Base-by-base conservation (phyloP, 352 stramenopile species). In the Globisporangium perplexum region DNA sequence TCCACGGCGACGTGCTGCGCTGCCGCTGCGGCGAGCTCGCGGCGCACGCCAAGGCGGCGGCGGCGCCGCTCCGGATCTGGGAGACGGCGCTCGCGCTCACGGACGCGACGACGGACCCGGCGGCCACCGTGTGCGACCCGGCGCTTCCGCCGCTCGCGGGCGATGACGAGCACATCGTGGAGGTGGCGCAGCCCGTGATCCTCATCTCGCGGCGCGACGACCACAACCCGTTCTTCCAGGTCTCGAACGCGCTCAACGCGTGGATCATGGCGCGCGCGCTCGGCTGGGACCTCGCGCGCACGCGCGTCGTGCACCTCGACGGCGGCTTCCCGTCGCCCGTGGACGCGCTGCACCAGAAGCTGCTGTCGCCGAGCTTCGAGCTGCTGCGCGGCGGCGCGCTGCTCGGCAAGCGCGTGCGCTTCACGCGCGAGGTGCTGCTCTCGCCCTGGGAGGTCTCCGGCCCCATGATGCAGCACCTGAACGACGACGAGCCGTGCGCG, bases 401-500 rank as follows among this genome's bases (percentile, higher is more conserved):
- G 14, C 23, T 59, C 39, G 60, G 60, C 31, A 55, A 66, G 35
- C 47, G 30, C 30, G 52, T 66, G 22, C 61, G 59, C 23, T 72
- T 78, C 22, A 50, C 73, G 11, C 22, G 42, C 17, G 36, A 64
- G 14, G 81, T 82, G 3, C 4, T 86, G 35, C 36, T 89, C 7
- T 63, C 72, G 7, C 74, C 77, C 22, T 87, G 65, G 28, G 81
- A 91, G 20, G 49, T 61, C 4, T 71, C 58, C 0, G 78, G 81
- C 0, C 74, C 76, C 0, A 75, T 89, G 64, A 88, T 89, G 71
- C 66, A 85, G 56, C 81, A 91, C 43, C 50, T 91, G 38, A 62
- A 91, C 50, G 62, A 89, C 39, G 50, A 67, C 7, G 74, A 91
- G 45, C 72, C 75, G 36, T 91, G 81, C 50, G 60, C 63, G 30